These are phyloP conservation scores for Diaporthe capsici DNA, from an alignment of 2,329 filamentous ascomycete genomes.

Conservation along the genomic window DNA sequence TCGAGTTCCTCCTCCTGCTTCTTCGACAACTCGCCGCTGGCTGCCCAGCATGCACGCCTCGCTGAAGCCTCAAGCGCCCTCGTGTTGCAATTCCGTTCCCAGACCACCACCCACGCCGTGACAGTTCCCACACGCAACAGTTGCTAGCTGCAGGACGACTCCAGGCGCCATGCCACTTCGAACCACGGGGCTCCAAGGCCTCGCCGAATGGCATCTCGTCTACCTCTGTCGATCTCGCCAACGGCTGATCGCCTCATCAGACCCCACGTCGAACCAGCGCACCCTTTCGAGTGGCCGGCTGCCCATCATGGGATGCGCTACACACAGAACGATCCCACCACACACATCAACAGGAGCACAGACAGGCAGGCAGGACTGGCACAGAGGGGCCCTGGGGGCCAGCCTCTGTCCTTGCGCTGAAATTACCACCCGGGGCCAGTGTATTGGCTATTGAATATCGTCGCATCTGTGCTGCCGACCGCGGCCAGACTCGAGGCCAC, in stretches of 20 bases:
- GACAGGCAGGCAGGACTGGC: conserved; percentile 3
- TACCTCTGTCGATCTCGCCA: conserved; percentile 38
- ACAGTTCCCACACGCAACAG: conserved; percentile 19
- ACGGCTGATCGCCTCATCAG: conserved; percentile 37
- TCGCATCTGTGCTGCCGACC: conserved; percentile 27
- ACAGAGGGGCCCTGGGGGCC: not conserved
- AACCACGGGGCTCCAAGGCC: conserved; percentile 16
- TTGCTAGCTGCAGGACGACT: conserved; percentile 30
- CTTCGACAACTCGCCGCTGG: conserved; percentile 15
- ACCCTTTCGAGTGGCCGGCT: conserved; percentile 12
- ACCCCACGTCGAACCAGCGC: conserved; percentile 36
- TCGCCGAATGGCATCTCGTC: conserved; percentile 37
- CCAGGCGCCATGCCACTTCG: conserved; percentile 28
- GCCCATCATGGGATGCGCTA: conserved; percentile 35
- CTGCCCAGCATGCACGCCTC: conserved; percentile 13
- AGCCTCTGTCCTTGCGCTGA: conserved; percentile 18
- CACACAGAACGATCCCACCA: conserved; percentile 31
- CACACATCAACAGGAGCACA: conserved; percentile 28
- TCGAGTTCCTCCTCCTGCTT: conserved; percentile 24
- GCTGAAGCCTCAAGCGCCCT: conserved; percentile 33
- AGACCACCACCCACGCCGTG: not conserved
- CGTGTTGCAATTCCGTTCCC: conserved; percentile 25
- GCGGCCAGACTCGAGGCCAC: conserved; percentile 8
- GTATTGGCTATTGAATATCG: conserved; percentile 9
- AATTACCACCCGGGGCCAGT: conserved; percentile 9